Evolutionary conservation across 2,329 filamentous ascomycete genomes (phyloP).

Genomic region (Microcyclospora pomicola): DNA sequence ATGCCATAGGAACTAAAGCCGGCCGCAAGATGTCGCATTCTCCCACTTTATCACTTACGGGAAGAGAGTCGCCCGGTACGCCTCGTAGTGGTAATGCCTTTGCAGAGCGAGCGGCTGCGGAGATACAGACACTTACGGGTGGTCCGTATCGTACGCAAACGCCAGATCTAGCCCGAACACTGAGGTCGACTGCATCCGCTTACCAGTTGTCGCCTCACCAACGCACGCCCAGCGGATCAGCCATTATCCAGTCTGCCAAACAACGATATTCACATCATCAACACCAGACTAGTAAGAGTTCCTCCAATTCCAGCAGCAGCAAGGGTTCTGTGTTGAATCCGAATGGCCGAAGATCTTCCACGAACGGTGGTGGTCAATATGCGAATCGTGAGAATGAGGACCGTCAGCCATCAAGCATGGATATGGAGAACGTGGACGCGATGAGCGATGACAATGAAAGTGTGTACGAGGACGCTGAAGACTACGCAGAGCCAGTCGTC

Average conservation of each 20-base stretch:
- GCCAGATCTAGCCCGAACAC: neutral
- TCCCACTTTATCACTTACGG: no score
- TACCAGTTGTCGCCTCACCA: conserved; percentile 6
- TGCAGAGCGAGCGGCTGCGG: conserved; percentile 9
- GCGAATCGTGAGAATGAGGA: no score
- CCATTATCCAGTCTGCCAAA: conserved; percentile 11
- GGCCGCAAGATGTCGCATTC: no score
- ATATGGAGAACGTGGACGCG: conserved; percentile 6
- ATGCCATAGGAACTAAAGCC: no score
- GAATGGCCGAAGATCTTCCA: no score
- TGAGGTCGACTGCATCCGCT: conserved; percentile 1
- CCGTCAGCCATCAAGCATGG: conserved; percentile 8
- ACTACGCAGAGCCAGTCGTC: conserved; percentile 15
- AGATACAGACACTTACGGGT: no score
- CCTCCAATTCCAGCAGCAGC: neutral
- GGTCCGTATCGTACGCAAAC: no score
- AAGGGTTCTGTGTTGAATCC: no score
- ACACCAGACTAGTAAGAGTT: conserved; percentile 5
- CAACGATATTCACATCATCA: conserved; percentile 17
- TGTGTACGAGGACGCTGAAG: conserved; percentile 32
- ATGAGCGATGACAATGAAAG: conserved; percentile 19
- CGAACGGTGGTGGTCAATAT: no score
- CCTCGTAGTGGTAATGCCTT: conserved; percentile 15
- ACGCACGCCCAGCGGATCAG: conserved; percentile 15
- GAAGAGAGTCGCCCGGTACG: neutral